Conservation (phyloP, 1,139 yeast genomes). For the Blastobotrys illinoisensis region DNA sequence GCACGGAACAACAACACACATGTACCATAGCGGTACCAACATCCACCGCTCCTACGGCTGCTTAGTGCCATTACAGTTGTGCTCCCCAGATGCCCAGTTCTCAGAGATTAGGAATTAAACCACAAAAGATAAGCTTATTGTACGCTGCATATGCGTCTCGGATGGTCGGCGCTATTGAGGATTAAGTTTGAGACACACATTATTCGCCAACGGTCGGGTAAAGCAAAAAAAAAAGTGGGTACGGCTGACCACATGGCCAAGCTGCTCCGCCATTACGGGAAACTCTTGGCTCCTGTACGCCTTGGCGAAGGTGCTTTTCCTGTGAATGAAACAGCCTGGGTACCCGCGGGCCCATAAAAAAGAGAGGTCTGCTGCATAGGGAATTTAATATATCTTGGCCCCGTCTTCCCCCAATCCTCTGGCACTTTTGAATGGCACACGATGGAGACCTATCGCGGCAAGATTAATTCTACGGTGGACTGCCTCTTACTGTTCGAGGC, state of each 20-base stretch:
- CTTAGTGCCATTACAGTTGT: too few relatives aligned
- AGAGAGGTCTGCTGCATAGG: background rate
- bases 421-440: background rate
- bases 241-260: background rate
- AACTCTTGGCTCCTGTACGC: background rate
- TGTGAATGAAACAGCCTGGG: background rate
- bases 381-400: background rate
- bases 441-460: slow-evolving; percentile 60
- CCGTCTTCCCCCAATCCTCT: background rate
- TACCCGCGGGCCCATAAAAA: background rate
- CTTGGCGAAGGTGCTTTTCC: background rate
- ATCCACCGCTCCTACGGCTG: too few relatives aligned
- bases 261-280: background rate
- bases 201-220: background rate
- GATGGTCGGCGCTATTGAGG: background rate
- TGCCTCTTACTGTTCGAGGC: slow-evolving; percentile 66
- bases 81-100: too few relatives aligned
- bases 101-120: too few relatives aligned
- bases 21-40: too few relatives aligned
- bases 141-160: background rate
- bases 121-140: background rate
- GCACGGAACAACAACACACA: too few relatives aligned
- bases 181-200: background rate
- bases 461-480: slow-evolving; percentile 51
- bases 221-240: background rate